These are phyloP conservation scores for Silene coronaria DNA, from an alignment of 179 eudicot genomes.

Conservation along the genomic window DNA sequence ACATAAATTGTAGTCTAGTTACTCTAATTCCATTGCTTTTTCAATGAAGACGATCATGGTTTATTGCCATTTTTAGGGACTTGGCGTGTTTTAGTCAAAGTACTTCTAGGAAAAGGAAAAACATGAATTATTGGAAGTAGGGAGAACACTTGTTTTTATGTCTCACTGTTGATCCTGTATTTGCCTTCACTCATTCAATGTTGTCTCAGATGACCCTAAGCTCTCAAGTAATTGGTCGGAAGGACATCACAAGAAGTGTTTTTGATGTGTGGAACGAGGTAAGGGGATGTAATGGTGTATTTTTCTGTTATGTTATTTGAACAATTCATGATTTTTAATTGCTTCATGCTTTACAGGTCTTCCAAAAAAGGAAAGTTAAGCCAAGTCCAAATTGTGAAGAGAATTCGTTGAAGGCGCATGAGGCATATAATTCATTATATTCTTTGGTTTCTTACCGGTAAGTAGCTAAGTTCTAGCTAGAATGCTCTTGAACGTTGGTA, in stretches of 20 bases:
- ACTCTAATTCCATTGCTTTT: not conserved
- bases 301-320: not conserved
- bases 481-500: constrained; percentile 3
- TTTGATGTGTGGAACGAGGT: constrained; percentile 99
- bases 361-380: constrained; percentile 71
- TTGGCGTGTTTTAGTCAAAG: not conserved
- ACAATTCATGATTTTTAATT: not conserved
- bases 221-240: constrained; percentile 88
- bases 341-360: constrained; percentile 48
- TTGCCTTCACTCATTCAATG: constrained; percentile 1
- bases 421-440: constrained; percentile 52
- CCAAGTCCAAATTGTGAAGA: constrained; percentile 32
- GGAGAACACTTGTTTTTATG: not conserved
- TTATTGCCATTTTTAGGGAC: not conserved
- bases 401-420: constrained; percentile 29
- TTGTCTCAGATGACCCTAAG: constrained; percentile 58
- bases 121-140: not conserved
- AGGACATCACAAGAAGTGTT: constrained; percentile 75
- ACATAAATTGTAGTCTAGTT: not conserved
- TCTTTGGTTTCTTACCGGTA: constrained; percentile 75
- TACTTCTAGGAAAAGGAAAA: not conserved
- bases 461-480: constrained; percentile 26
- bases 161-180: constrained; percentile 7
- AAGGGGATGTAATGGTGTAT: constrained; percentile 8
- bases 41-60: not conserved